Evolutionary conservation across 192 early-diverging fungal species (phyloP), one percentile per base, ranked within the genome.

Genomic region (Phlyctochytrium bullatum): DNA sequence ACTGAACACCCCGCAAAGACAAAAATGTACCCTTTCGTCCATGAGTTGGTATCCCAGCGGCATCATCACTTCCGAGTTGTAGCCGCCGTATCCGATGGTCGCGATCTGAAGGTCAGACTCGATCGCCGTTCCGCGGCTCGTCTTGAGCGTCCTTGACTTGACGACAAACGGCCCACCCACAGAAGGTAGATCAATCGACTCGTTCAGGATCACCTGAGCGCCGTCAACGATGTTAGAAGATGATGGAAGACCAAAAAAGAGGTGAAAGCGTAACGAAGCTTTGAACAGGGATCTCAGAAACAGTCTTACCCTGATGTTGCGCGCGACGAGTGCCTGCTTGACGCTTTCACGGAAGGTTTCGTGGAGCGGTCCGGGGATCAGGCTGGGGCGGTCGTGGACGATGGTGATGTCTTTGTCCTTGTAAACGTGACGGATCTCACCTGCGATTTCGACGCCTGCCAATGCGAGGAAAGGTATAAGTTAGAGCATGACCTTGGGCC

Each of bases 391-490:
- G 27, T 83, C 83, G 65, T 91, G 89, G n/a, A 91, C 76, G 33
- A 91, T 51, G 0, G 82, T 88, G 27, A 89, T 86, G 4, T 83
- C 75, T 59, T 84, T 88, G 32, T 76, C 69, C 12, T 85, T 86
- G 47, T 78, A 87, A 58, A 79, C 73, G 20, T 80, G 76, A 10
- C 72, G 74, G 71, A 91, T 88, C 73, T 95, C 93, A 0, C 81
- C 89, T 3, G 91, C 91, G 62, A 91, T 61, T 63, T 93, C 93
- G 33, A 92, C 73, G 36, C 89, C 93, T 2, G 88, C 86, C 6
- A n/a, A n/a, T n/a, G n/a, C n/a, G n/a, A n/a, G n/a, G n/a, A n/a
- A n/a, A n/a, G n/a, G n/a, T n/a, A n/a, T n/a, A n/a, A n/a, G n/a
- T n/a, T n/a, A n/a, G n/a, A n/a, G n/a, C n/a, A n/a, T n/a, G n/a